phyloP scores from a whole-genome alignment of 495 filamentous ascomycete species.

The Chlorociboria aeruginascens region DNA sequence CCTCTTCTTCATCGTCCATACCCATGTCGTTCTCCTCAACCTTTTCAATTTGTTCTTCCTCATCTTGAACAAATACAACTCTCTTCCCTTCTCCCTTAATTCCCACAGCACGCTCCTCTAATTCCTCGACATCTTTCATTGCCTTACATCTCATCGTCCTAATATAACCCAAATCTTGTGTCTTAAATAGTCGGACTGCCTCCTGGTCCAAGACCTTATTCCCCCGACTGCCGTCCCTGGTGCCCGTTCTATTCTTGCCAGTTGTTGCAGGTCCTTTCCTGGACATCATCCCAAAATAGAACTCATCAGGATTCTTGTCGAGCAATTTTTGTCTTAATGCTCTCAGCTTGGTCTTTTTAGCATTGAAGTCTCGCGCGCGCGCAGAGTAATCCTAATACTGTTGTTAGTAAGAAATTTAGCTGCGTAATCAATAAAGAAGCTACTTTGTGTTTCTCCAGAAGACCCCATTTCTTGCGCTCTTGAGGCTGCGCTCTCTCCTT shows the following conservation, averaged over 20 bases:
- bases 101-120: conserved; percentile 32
- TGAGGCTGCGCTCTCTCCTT: conserved; percentile 72
- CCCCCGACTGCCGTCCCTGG: conserved; percentile 50
- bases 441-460: conserved; percentile 84
- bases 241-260: conserved; percentile 28
- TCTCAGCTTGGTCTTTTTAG: conserved; percentile 70
- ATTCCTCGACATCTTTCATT: conserved; percentile 27
- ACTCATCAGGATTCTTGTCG: conserved; percentile 91
- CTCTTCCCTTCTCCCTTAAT: conserved; percentile 13
- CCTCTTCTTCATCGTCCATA: conserved; percentile 17
- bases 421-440: conserved; percentile 23
- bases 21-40: conserved; percentile 7
- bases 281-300: conserved; percentile 84
- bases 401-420: conserved; percentile 1
- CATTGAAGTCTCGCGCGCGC: conserved; percentile 77
- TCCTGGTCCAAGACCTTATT: conserved; percentile 49
- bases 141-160: conserved; percentile 46
- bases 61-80: conserved; percentile 16
- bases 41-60: conserved; percentile 6
- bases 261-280: conserved; percentile 27
- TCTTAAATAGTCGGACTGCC: conserved; percentile 81
- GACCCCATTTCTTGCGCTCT: conserved; percentile 70
- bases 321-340: conserved; percentile 68
- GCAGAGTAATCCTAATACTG: conserved; percentile 70
- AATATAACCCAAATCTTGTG: conserved; percentile 86